Evolutionary conservation across 2,329 filamentous ascomycete species (phyloP), one percentile per base, ranked within the genome.

Genomic region (Colletotrichum tropicale): DNA sequence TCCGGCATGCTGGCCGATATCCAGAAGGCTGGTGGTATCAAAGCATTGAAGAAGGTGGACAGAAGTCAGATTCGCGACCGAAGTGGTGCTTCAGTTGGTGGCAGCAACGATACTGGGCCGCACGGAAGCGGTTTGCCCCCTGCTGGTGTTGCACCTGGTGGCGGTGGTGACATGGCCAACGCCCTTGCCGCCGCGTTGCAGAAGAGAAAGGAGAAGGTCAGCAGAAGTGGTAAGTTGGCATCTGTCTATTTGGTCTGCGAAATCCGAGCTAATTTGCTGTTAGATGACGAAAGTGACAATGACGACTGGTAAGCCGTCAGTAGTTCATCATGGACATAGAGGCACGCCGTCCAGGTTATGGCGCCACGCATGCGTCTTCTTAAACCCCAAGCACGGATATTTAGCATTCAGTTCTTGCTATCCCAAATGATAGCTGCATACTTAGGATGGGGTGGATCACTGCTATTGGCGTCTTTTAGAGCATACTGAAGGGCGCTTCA

Each of bases 131-230:
- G 87, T 52, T 80, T 88, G 74, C 86, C 91, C 71, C 86, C 91
- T 10, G 86, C 90, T 61, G 89, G 89, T 28, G 83, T 89, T 58
- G 84, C 87, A n/a, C 83, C 88, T 65, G 83, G 87, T 66, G 89
- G 88, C 21, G 90, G 91, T 13, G 91, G 92, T 71, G 93, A 92
- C 43, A 91, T 98, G 90, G 95, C 95, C 26, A 95, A 94, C 86
- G 96, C 95, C 64, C 86, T 98, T 80, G 95, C 95, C 75, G 93
- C 92, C 76, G 94, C 94, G 73, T 85, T 96, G 80, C 92, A 93
- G 82, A 94, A 95, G 86, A 91, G 96, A 84, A 98, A 98, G 88
- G 92, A 95, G 85, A 98, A 98, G 89, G 96, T 98, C 83, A 95
- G 95, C 86, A 94, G 95, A 84, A 98, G 95, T 89, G 96, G 96